phyloP scores from a whole-genome alignment of 2,329 filamentous ascomycete genomes.

The Pseudopithomyces chartarum region DNA sequence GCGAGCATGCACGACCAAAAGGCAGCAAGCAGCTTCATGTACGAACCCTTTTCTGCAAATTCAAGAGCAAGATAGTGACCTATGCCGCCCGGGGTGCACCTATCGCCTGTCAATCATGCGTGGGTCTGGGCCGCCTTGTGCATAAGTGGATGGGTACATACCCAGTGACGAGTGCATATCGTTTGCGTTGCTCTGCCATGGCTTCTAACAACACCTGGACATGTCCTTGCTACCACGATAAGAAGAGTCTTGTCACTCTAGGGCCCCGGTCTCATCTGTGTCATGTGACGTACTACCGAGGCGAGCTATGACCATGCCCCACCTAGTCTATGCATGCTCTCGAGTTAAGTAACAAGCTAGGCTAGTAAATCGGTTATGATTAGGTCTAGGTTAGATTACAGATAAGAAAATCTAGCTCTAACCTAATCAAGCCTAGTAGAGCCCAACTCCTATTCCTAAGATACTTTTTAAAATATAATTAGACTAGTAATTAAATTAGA shows the following conservation, averaged over 20 bases:
- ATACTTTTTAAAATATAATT: no score
- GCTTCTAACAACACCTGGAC: background rate
- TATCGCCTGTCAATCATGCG: slow-evolving; percentile 26
- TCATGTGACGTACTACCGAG: background rate
- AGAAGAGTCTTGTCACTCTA: background rate
- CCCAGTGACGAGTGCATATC: slow-evolving; percentile 46
- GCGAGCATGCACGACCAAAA: background rate
- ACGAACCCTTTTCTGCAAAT: slow-evolving; percentile 54
- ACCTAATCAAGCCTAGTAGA: no score
- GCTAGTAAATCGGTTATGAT: no score
- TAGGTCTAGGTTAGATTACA: no score
- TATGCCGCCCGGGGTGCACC: slow-evolving; percentile 61
- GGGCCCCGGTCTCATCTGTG: background rate
- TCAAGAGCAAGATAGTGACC: slow-evolving; percentile 63
- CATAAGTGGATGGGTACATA: slow-evolving; percentile 18
- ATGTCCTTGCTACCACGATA: no score
- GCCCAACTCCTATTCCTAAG: no score
- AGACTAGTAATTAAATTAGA: no score
- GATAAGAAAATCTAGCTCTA: no score
- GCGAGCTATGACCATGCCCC: slow-evolving; percentile 6
- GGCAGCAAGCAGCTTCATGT: background rate
- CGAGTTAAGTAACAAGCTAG: no score
- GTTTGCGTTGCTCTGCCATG: slow-evolving; percentile 18
- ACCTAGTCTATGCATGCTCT: no score
- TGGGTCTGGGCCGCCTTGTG: background rate